Conservation (phyloP, 768 basidiomycete genomes). For the Amanita thiersii region DNA sequence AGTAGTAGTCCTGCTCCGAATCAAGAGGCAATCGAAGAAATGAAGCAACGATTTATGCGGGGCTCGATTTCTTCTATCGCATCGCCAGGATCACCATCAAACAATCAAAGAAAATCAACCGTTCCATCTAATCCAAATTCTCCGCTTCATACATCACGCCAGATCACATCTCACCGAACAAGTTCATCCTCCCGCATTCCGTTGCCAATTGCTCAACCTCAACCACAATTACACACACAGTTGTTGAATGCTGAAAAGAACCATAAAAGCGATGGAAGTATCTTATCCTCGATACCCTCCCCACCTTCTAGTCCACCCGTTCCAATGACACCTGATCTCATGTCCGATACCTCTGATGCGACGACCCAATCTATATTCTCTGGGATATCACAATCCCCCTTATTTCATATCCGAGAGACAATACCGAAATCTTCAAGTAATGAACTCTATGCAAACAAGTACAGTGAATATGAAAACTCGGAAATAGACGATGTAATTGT, state of each 20-base stretch:
- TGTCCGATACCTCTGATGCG: conserved; percentile 52
- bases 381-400: conserved; percentile 45
- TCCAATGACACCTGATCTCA: conserved; percentile 53
- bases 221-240: background rate
- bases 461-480: background rate
- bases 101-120: conserved; percentile 9
- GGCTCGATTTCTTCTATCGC: conserved; percentile 21
- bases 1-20: conserved; percentile 26
- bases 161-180: conserved; percentile 10
- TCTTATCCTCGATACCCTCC: background rate
- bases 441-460: too few relatives aligned
- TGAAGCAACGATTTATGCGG: conserved; percentile 50
- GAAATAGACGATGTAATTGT: conserved; percentile 17
- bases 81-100: conserved; percentile 7
- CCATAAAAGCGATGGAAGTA: background rate
- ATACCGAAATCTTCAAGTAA: background rate
- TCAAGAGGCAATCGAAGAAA: conserved; percentile 49
- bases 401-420: too few relatives aligned
- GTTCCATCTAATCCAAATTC: conserved; percentile 13
- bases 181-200: background rate
- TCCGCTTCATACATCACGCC: conserved; percentile 11
- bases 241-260: background rate
- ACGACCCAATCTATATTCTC: conserved; percentile 43
- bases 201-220: background rate
- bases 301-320: background rate